Evolutionary conservation across 2,329 filamentous ascomycete species (phyloP).

Genomic region (Dendryphion nanum): DNA sequence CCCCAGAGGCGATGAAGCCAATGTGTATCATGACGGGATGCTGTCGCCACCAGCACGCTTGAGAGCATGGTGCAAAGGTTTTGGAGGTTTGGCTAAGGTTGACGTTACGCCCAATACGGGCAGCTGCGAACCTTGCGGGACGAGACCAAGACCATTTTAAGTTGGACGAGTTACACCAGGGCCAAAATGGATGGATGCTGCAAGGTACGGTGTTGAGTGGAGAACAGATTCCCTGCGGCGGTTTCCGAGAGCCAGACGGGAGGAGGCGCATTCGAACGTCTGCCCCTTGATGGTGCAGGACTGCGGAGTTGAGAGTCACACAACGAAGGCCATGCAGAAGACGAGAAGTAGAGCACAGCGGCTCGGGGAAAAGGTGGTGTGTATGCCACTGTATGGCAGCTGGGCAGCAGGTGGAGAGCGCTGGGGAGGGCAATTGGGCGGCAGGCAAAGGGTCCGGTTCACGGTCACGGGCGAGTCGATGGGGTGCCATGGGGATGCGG

Average conservation of each 20-base stretch:
- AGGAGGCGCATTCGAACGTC: conserved; percentile 20
- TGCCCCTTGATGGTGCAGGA: conserved; percentile 33
- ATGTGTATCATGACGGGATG: no score
- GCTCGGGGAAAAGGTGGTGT: no score
- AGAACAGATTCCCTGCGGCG: conserved; percentile 9
- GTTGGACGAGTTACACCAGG: conserved; percentile 24
- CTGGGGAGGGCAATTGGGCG: conserved; percentile 9
- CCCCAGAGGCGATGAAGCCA: not conserved
- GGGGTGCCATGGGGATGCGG: no score
- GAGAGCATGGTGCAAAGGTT: not conserved
- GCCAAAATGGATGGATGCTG: conserved; percentile 25
- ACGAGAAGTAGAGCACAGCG: no score
- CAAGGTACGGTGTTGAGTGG: conserved; percentile 34
- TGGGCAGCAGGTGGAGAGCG: conserved; percentile 13
- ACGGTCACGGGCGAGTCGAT: no score
- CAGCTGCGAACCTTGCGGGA: conserved; percentile 21
- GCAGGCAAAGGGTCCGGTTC: conserved; percentile 3
- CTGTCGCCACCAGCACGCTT: no score
- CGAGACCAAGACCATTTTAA: conserved; percentile 22
- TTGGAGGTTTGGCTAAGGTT: conserved; percentile 3
- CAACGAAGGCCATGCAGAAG: no score
- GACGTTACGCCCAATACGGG: conserved; percentile 19
- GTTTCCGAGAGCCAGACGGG: conserved; percentile 26
- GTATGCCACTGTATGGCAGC: no score
- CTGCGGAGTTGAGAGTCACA: no score